These are phyloP conservation scores for Stachybotrys elegans DNA, from an alignment of 2,329 filamentous ascomycete genomes.

Conservation along the genomic window DNA sequence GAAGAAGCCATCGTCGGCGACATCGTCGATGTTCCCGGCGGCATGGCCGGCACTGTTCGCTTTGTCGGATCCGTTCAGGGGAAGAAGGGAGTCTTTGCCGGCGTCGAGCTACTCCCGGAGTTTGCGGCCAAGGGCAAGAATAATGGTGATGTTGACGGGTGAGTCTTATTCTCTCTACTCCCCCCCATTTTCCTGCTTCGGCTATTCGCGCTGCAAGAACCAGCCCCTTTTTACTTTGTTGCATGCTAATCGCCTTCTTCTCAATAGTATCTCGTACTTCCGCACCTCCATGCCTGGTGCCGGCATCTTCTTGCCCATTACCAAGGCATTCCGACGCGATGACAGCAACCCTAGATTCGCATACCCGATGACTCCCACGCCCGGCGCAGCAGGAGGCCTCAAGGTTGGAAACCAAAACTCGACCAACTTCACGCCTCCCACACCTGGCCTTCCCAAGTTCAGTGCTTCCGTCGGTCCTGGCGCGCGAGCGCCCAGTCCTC, in stretches of 20 bases:
- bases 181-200: neutral
- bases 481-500: slow-evolving; percentile 61
- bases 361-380: slow-evolving; percentile 63
- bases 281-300: slow-evolving; percentile 70
- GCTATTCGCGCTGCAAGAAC: too few relatives aligned
- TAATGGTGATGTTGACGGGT: slow-evolving; percentile 93
- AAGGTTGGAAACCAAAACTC: slow-evolving; percentile 52
- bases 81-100: slow-evolving; percentile 87
- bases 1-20: slow-evolving; percentile 70
- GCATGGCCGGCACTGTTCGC: slow-evolving; percentile 84
- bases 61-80: slow-evolving; percentile 84
- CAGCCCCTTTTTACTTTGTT: too few relatives aligned
- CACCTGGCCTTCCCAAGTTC: slow-evolving; percentile 68
- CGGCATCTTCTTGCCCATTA: slow-evolving; percentile 88
- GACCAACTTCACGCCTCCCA: slow-evolving; percentile 58
- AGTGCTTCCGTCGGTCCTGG: slow-evolving; percentile 81
- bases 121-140: slow-evolving; percentile 88
- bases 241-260: too few relatives aligned
- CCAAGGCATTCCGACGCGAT: slow-evolving; percentile 69
- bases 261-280: slow-evolving; percentile 67
- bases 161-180: slow-evolving; percentile 24
- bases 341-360: slow-evolving; percentile 48
- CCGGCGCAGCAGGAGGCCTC: slow-evolving; percentile 52
- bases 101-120: slow-evolving; percentile 80
- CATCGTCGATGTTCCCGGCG: slow-evolving; percentile 83